These are phyloP conservation scores for Torulaspora maleeae DNA, from an alignment of 805 yeast species.

Conservation along the genomic window DNA sequence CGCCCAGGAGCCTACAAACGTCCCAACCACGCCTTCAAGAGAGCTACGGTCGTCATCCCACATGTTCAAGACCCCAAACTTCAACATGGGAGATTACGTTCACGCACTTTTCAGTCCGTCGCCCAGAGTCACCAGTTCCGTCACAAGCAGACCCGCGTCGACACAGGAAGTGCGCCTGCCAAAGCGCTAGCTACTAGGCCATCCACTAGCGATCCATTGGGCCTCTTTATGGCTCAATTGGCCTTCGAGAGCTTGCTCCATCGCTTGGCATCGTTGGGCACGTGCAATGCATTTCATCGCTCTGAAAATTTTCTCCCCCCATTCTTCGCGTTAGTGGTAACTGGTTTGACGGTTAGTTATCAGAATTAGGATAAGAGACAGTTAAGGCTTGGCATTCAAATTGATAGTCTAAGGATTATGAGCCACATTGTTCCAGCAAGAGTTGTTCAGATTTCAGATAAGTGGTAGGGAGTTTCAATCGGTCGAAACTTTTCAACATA, in stretches of 20 bases:
- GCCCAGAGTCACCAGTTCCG: slow-evolving; percentile 24
- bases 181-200: neutral
- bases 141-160: neutral
- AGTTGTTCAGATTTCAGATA: neutral
- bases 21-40: slow-evolving; percentile 33
- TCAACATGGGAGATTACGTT: slow-evolving; percentile 38
- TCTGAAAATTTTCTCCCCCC: neutral
- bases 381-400: neutral
- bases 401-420: neutral
- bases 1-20: slow-evolving; percentile 2
- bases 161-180: slow-evolving; percentile 1
- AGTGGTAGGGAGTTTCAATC: neutral
- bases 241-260: neutral
- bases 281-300: neutral
- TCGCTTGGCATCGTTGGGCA: neutral
- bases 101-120: slow-evolving; percentile 36
- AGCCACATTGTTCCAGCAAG: neutral
- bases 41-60: slow-evolving; percentile 17
- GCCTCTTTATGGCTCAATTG: neutral
- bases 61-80: slow-evolving; percentile 32
- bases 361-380: neutral
- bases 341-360: neutral
- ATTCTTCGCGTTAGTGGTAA: neutral
- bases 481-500: neutral
- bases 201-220: too few species aligned